phyloP scores from a whole-genome alignment of 129 eudicot genomes.

The Scalesia atractyloides region DNA sequence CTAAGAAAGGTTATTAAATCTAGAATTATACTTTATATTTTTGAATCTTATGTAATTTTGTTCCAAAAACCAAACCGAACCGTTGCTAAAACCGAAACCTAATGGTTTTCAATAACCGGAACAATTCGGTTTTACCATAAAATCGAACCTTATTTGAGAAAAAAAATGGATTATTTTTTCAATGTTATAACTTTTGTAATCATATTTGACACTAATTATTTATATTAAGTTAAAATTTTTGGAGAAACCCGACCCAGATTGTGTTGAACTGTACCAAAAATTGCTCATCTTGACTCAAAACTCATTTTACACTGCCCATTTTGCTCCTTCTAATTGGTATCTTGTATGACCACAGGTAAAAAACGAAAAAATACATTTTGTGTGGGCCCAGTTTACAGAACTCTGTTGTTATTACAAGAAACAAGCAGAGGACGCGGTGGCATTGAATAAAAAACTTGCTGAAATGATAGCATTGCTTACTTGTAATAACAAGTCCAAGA shows the following conservation, averaged over 20 bases:
- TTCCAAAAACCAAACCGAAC: too few species aligned
- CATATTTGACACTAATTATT: not conserved
- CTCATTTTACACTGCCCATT: too few species aligned
- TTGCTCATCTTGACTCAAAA: too few species aligned
- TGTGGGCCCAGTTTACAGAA: conserved; percentile 90
- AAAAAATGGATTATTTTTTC: not conserved
- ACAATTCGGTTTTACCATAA: too few species aligned
- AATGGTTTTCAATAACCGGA: too few species aligned
- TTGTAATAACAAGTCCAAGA: conserved; percentile 50
- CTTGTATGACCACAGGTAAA: conserved; percentile 49
- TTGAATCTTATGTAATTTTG: too few species aligned
- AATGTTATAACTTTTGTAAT: not conserved
- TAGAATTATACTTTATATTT: too few species aligned
- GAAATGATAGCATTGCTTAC: conserved; percentile 87
- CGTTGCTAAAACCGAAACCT: too few species aligned
- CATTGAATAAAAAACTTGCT: conserved; percentile 62
- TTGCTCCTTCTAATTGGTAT: too few species aligned
- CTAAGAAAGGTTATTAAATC: too few species aligned
- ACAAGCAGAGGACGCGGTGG: conserved; percentile 77
- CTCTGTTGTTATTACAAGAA: conserved; percentile 56
- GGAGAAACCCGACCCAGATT: not conserved
- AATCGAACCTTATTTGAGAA: not conserved
- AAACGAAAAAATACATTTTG: conserved; percentile 77
- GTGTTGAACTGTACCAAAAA: not conserved
- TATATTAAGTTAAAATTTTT: not conserved